Conservation (phyloP, 2,329 filamentous ascomycete genomes). For the Harringtonia aguacate region DNA sequence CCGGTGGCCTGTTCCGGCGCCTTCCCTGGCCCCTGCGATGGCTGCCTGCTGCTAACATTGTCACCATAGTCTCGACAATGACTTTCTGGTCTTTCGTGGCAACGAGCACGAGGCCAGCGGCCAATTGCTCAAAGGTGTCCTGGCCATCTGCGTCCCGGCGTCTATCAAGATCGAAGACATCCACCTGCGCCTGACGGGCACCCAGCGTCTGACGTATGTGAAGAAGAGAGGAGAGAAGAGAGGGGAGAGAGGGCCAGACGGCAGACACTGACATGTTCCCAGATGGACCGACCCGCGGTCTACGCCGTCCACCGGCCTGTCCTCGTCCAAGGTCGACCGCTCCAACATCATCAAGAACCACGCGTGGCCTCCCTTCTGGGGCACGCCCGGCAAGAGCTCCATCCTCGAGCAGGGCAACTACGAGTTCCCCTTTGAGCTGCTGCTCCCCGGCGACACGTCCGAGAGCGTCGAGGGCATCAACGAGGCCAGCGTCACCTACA, state of each 20-base stretch:
- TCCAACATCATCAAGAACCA: conserved; percentile 54
- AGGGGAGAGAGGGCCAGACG: too few species aligned
- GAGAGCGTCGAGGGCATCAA: conserved; percentile 87
- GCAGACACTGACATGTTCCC: too few species aligned
- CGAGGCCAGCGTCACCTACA: conserved; percentile 81
- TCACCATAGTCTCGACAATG: conserved; percentile 55
- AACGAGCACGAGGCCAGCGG: conserved; percentile 65
- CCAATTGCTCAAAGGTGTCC: conserved; percentile 60
- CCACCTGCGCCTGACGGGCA: conserved; percentile 59
- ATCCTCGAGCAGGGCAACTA: conserved; percentile 65
- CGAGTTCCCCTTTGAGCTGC: conserved; percentile 69
- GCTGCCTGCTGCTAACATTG: conserved; percentile 2
- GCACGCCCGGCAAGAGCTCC: conserved; percentile 42
- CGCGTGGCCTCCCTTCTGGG: conserved; percentile 58
- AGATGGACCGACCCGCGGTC: conserved; percentile 42
- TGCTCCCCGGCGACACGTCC: conserved; percentile 59
- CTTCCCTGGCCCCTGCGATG: background rate
- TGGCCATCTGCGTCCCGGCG: conserved; percentile 63
- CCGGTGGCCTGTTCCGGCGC: too few species aligned
- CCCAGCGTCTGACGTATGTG: conserved; percentile 57
- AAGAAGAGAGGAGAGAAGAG: background rate
- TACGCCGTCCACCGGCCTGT: conserved; percentile 43
- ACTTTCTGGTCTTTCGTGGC: conserved; percentile 71
- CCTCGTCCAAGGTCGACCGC: conserved; percentile 48
- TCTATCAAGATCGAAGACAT: conserved; percentile 63